Base-by-base conservation (phyloP, 495 filamentous ascomycete genomes). In the Chaetomium tenue region DNA sequence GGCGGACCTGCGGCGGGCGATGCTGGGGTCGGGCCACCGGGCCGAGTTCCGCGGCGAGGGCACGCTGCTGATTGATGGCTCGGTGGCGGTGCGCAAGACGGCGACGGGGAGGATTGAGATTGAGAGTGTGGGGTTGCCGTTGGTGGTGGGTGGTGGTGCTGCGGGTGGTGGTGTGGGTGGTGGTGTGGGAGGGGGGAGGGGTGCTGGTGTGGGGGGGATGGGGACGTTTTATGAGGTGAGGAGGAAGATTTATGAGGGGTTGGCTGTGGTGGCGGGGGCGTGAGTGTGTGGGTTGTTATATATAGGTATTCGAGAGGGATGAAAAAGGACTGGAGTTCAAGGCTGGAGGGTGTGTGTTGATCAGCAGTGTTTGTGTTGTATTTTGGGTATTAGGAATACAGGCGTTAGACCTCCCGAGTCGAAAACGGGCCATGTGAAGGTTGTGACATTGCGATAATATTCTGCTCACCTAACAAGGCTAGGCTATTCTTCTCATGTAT, bases 41-140 rank as follows among this genome's bases (percentile, higher is more conserved):
- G 93, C 92, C 4, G 94, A 97, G 76, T 98, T 98, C 74, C 83
- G 90, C 37, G 94, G 94, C 20, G 95, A 97, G 75, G 94, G 94
- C 54, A 96, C 90, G 2, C 78, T 98, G 68, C 78, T 99, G 25
- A 87, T 99, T 58, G 92, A 98, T 68, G 90, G 90, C 18, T 81
- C 83, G 7, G 92, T 98, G 7, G 89, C 91, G 8, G 93, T 99
- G 47, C 82, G 92, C 58, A 99, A 99, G 76, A 89, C 86, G 5
- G 89, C 86, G 0, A 90, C 90, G 5, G 95, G 93, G 0, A 84
- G 84, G 71, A 90, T 99, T 63, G 95, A 97, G 76, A 84, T 98
- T 46, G 94, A 97, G 74, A 91, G 90, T 47, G 85, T 89, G 18
- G 86, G 83, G 58, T 77, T 82, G 61, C 76, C 78, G 11, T 66